Conservation (phyloP, 805 yeast species). For the Hanseniaspora pseudoguilliermondii region DNA sequence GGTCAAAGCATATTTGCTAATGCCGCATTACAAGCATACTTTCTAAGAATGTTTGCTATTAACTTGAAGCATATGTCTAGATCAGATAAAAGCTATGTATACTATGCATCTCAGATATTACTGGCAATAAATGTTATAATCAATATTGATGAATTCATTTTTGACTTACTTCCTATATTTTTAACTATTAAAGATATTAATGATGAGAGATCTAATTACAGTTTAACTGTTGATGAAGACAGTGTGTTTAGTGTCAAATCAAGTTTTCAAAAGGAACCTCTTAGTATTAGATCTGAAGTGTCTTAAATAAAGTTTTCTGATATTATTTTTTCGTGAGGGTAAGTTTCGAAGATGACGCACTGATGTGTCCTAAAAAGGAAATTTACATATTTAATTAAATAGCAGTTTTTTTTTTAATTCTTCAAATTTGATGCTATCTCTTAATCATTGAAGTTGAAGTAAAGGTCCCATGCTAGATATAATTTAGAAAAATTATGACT, state of each 20-base stretch:
- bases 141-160: not conserved
- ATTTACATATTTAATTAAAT: not conserved
- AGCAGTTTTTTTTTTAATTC: not conserved
- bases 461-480: too few relatives aligned
- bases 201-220: not conserved
- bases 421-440: not conserved
- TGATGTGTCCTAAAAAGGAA: slow-evolving; percentile 7
- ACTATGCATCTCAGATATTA: not conserved
- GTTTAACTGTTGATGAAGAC: not conserved
- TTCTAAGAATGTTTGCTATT: not conserved
- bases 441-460: too few relatives aligned
- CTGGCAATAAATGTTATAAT: not conserved
- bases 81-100: not conserved
- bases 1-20: not conserved
- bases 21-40: too few relatives aligned
- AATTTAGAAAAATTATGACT: too few relatives aligned
- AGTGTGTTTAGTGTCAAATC: not conserved
- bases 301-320: not conserved
- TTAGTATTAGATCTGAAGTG: not conserved
- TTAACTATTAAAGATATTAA: not conserved
- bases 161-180: not conserved
- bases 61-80: not conserved
- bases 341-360: not conserved
- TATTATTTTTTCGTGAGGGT: not conserved
- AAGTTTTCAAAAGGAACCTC: not conserved